Conservation (phyloP, 2,329 filamentous ascomycete species). For the Trichoderma asperellum region DNA sequence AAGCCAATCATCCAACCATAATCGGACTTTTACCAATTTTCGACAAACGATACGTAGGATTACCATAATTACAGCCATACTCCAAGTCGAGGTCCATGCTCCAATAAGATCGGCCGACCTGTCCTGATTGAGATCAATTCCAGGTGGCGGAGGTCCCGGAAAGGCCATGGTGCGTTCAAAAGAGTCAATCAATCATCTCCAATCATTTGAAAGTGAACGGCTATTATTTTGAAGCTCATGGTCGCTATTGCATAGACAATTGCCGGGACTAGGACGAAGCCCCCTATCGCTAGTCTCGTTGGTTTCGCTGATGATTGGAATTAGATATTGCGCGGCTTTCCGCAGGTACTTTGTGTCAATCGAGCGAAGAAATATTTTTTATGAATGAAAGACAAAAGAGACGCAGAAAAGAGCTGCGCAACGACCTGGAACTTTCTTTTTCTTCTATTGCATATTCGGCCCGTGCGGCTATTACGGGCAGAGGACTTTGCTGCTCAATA, state of each 20-base stretch:
- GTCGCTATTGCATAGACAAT: background rate
- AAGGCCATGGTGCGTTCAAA: constrained; percentile 1
- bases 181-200: background rate
- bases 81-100: constrained; percentile 24
- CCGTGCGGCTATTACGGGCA: background rate
- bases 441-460: background rate
- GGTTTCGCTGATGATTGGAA: background rate
- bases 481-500: background rate
- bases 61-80: constrained; percentile 10
- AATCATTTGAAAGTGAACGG: background rate
- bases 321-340: background rate
- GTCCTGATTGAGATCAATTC: constrained; percentile 8
- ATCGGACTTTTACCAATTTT: background rate
- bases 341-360: background rate
- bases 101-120: background rate
- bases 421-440: background rate
- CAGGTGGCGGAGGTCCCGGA: constrained; percentile 12
- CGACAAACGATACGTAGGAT: constrained; percentile 3
- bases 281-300: background rate
- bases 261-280: background rate
- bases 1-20: constrained; percentile 30
- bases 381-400: background rate
- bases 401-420: background rate
- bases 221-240: constrained; percentile 4
- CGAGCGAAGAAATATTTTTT: background rate